Conservation (phyloP, 805 yeast species). For the Spathaspora sp. region DNA sequence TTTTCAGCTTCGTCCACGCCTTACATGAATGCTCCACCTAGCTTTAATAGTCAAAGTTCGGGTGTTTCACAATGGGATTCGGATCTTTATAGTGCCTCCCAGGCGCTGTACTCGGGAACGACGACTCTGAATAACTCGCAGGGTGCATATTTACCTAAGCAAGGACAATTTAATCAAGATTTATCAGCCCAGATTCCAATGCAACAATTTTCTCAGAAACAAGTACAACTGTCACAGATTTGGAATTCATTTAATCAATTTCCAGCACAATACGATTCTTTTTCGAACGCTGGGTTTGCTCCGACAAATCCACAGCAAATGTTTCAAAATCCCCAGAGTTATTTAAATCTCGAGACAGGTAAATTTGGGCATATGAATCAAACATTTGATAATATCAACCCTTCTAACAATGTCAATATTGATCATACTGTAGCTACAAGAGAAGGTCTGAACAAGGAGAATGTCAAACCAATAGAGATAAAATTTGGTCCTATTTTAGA, state of each 20-base stretch:
- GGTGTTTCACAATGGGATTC: neutral
- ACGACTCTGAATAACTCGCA: neutral
- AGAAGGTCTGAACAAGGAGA: conserved; percentile 14
- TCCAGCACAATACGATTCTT: neutral
- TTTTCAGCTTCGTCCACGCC: neutral
- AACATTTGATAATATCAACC: neutral
- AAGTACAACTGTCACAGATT: neutral
- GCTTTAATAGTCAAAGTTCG: neutral
- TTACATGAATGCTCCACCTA: neutral
- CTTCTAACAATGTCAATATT: neutral
- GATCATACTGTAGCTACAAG: neutral
- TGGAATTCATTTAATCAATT: neutral
- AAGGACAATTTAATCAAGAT: neutral
- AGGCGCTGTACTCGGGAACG: neutral
- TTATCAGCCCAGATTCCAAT: neutral
- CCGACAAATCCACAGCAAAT: neutral
- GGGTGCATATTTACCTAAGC: neutral
- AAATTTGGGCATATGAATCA: neutral
- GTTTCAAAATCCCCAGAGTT: neutral
- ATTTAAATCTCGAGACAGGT: neutral
- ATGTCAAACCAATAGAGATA: conserved; percentile 22
- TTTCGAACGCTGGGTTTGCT: neutral
- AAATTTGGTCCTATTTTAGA: conserved; percentile 39
- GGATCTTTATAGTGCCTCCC: neutral
- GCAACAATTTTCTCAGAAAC: neutral